phyloP scores from a whole-genome alignment of 2,329 filamentous ascomycete genomes.

The Monosporascus ibericus region DNA sequence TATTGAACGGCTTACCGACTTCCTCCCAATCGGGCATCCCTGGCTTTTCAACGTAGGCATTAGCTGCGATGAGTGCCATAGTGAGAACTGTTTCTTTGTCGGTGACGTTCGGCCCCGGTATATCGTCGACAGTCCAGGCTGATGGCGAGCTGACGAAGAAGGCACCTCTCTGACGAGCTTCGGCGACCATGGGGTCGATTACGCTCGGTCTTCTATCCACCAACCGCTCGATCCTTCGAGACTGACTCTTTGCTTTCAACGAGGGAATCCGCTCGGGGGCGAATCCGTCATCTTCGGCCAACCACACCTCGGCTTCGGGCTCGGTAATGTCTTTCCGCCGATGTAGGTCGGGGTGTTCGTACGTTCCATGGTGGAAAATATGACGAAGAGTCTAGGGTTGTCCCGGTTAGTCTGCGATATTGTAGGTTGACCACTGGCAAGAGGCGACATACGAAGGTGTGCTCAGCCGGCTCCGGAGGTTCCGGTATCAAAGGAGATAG shows the following conservation, averaged over 20 bases:
- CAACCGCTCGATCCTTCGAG: slow-evolving; percentile 71
- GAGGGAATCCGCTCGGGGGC: slow-evolving; percentile 43
- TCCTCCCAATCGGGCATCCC: slow-evolving; percentile 76
- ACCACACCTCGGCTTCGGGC: slow-evolving; percentile 54
- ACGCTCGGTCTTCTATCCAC: slow-evolving; percentile 69
- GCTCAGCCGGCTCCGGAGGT: slow-evolving; percentile 43
- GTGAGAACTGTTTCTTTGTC: slow-evolving; percentile 80
- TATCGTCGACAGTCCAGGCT: slow-evolving; percentile 77
- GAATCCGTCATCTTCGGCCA: slow-evolving; percentile 54
- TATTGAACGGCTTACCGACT: slow-evolving; percentile 73
- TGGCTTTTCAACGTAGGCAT: slow-evolving; percentile 78
- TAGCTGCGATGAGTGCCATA: slow-evolving; percentile 80
- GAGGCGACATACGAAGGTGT: slow-evolving; percentile 43
- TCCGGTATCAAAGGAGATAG: slow-evolving; percentile 35
- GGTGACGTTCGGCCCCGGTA: slow-evolving; percentile 73
- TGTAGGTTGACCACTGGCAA: background rate
- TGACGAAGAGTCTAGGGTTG: slow-evolving; percentile 60
- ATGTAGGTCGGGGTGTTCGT: slow-evolving; percentile 72
- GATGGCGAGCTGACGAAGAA: slow-evolving; percentile 62
- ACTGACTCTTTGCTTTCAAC: slow-evolving; percentile 57
- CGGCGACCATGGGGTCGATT: slow-evolving; percentile 72
- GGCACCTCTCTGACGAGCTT: slow-evolving; percentile 62
- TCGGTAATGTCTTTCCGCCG: slow-evolving; percentile 64
- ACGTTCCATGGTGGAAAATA: slow-evolving; percentile 85
- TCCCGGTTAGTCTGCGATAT: slow-evolving; percentile 3